These are phyloP conservation scores for Citrus hindsii DNA, from an alignment of 345 rosid species.

Conservation along the genomic window DNA sequence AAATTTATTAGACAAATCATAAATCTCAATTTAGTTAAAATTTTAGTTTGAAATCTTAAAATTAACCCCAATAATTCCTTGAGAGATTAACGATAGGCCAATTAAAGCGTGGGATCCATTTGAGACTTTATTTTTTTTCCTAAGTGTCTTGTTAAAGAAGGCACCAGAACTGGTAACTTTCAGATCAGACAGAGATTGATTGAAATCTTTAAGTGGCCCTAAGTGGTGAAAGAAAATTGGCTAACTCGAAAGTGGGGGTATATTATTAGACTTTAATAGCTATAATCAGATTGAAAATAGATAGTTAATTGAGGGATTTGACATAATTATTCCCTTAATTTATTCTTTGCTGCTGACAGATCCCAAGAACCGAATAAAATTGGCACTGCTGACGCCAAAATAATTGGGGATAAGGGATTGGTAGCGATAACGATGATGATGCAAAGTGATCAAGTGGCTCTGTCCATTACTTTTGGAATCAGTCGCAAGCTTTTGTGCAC, in stretches of 20 bases:
- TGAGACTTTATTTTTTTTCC: neutral
- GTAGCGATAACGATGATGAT: slow-evolving; percentile 9
- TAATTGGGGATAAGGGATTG: slow-evolving; percentile 6
- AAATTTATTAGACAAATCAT: neutral
- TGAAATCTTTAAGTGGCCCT: neutral
- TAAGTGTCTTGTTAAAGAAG: neutral
- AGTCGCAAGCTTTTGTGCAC: neutral
- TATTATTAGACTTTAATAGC: neutral
- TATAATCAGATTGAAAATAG: neutral
- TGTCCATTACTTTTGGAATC: slow-evolving; percentile 8
- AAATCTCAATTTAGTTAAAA: neutral
- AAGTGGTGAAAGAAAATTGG: neutral
- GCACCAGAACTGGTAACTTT: neutral
- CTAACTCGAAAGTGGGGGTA: neutral
- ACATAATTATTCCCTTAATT: neutral
- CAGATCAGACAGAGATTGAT: neutral
- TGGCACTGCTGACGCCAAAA: slow-evolving; percentile 11
- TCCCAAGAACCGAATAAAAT: slow-evolving; percentile 9
- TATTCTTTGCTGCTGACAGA: neutral
- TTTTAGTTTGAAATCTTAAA: neutral
- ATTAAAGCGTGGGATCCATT: neutral
- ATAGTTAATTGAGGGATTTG: neutral
- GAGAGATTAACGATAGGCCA: neutral
- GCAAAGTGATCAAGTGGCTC: slow-evolving; percentile 11
- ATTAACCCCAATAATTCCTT: too few species aligned